Base-by-base conservation (phyloP, 768 basidiomycete species). In the Lyophyllum shimeji region DNA sequence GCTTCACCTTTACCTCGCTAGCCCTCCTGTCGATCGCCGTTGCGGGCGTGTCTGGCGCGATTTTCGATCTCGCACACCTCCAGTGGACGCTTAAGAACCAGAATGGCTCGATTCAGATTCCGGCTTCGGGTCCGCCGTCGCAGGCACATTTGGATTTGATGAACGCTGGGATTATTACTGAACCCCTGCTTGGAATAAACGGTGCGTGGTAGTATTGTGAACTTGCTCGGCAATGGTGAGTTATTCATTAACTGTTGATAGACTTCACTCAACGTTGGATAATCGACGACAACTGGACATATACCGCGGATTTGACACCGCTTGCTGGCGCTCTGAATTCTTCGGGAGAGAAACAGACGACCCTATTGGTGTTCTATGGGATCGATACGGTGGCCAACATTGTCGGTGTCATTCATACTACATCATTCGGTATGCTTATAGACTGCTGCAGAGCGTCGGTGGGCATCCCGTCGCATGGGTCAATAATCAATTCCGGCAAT, bases 201-300 rank as follows among this genome's bases (percentile, higher is more conserved):
- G 83, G 82, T 81, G 21, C n/a, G 62, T 42, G 11, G 27, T 34
- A 21, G 2, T 9, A 20, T 7, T 37, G n/a, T 44, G 44, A 31
- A n/a, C n/a, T n/a, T 21, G 5, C 15, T 40, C n/a, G 9, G 2
- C 23, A 31, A 11, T 45, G 33, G 20, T 15, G 4, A 18, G 52
- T 40, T 23, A 52, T 50, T 31, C 13, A 13, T 45, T 13, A 29
- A 17, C 25, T 45, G 20, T 11, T 46, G n/a, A n/a, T n/a, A 83
- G 81, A 84, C 53, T 82, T 79, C 56, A 79, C 77, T 1, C 74
- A 83, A 61, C 71, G 83, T 57, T 84, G 82, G 82, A 70, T 84
- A 46, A 73, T 75, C 27, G 69, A 78, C 49, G 82, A 84, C 53
- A 80, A 81, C 54, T 85, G 84, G 82, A 82, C 80, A 0, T 83